Evolutionary conservation across 345 rosid species (phyloP), one percentile per base, ranked within the genome.

Genomic region (Angophora floribunda): DNA sequence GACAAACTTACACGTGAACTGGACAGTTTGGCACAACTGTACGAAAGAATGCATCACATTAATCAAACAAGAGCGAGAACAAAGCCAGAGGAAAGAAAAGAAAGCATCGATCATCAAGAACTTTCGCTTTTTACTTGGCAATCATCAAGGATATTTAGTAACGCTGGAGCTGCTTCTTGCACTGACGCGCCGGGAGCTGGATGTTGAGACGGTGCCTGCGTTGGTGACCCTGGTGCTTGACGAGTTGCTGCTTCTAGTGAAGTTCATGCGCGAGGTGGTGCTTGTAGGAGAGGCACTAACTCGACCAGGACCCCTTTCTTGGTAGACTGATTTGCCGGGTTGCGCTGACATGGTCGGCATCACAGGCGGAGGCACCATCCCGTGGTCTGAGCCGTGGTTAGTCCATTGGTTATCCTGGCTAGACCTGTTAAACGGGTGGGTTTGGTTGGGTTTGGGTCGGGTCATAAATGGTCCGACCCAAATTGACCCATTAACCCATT

Each of bases 381-480:
- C 61, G 0, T 0, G 61, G 61, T 1, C 12, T 0, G 61, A 55
- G 5, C 61, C 61, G 61, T 5, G 3, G n/a, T n/a, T n/a, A n/a
- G n/a, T n/a, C 61, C 61, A 55, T 4, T 55, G 61, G 0, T 0
- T 0, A 55, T 55, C 61, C 61, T n/a, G n/a, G n/a, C n/a, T n/a
- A n/a, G n/a, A n/a, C n/a, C n/a, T n/a, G n/a, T n/a, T n/a, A n/a
- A n/a, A n/a, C n/a, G n/a, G n/a, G n/a, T n/a, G n/a, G n/a, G n/a
- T n/a, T n/a, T n/a, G n/a, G n/a, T n/a, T n/a, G n/a, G n/a, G n/a
- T n/a, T n/a, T n/a, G n/a, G n/a, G n/a, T n/a, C n/a, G n/a, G n/a
- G n/a, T n/a, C n/a, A n/a, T n/a, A n/a, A n/a, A n/a, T n/a, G n/a
- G n/a, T n/a, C n/a, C n/a, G n/a, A n/a, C n/a, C n/a, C n/a, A n/a